Evolutionary conservation across 768 basidiomycete genomes (phyloP), one percentile per base, ranked within the genome.

Genomic region (Psilocybe cubensis): DNA sequence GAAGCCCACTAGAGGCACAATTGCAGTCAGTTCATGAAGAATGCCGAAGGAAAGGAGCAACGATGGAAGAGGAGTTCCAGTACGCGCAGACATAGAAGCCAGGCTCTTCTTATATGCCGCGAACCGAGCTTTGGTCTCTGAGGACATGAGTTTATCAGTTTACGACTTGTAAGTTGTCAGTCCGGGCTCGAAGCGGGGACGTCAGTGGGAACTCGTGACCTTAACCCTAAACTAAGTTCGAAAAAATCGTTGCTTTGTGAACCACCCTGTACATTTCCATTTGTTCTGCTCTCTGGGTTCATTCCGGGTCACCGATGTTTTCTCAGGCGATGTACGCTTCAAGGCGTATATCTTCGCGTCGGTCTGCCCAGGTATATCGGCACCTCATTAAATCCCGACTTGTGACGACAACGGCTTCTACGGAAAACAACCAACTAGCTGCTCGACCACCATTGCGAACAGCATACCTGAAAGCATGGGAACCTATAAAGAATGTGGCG

Each of bases 21-120:
- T 66, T 0, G 94, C 93, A 0, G 93, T 94, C 10, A 92, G 61
- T 67, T 97, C 94, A 67, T 97, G 95, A 2, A 97, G 77, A 52
- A 95, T 73, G 4, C 83, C 86, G 62, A 97, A 96, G 0, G 94
- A 92, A 40, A 91, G 61, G 8, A 83, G 61, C 60, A 97, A 81
- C 10, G 92, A 93, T 1, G 92, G 79, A 0, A 96, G 68, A 12
- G 92, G 91, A 1, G 90, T 79, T 17, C 89, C 84, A 17, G 92
- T 92, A 33, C 87, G 82, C 5, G 78, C 72, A 17, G 94, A 87
- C 10, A 94, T 66, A 1, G 79, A 73, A 17, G 78, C 73, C 28
- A 95, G 80, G 0, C 82, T 81, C 27, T 79, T 71, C 60, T 71
- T 83, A 74, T 83, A 88, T 6, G 77, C 74, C 5, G 74, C 67